A percentile compares a stretch with the other conserved stretches of the same genome.
These are phyloP conservation scores for Zea mays DNA, from an alignment of 176 grass and related monocot genomes.

Conservation along the genomic window Zm-B73-REFERENCE-NAM-5.0 NC_050105.1:125922501-125923000, in stretches of 20 bases:
- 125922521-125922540: background rate
- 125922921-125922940: background rate
- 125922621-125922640: slow-evolving; percentile 86
- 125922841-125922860: slow-evolving; percentile 73
- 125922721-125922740: slow-evolving; percentile 65
- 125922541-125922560: background rate
- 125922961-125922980: slow-evolving; percentile 13
- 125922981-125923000: background rate
- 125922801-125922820: slow-evolving; percentile 77
- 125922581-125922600: slow-evolving; percentile 93
- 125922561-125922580: slow-evolving; percentile 56
- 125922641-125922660: slow-evolving; percentile 94
- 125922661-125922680: slow-evolving; percentile 96
- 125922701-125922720: slow-evolving; percentile 94
- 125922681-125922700: slow-evolving; percentile 79
- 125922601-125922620: slow-evolving; percentile 85
- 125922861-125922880: slow-evolving; percentile 77
- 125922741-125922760: slow-evolving; percentile 31
- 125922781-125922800: slow-evolving; percentile 12
- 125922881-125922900: slow-evolving; percentile 52
- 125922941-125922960: background rate
- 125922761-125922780: slow-evolving; percentile 2
- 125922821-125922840: slow-evolving; percentile 80
- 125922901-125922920: background rate
- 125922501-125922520: background rate